These are phyloP conservation scores for Phytomonas serpens DNA, from an alignment of 208 protist species.

Conservation along the genomic window DNA sequence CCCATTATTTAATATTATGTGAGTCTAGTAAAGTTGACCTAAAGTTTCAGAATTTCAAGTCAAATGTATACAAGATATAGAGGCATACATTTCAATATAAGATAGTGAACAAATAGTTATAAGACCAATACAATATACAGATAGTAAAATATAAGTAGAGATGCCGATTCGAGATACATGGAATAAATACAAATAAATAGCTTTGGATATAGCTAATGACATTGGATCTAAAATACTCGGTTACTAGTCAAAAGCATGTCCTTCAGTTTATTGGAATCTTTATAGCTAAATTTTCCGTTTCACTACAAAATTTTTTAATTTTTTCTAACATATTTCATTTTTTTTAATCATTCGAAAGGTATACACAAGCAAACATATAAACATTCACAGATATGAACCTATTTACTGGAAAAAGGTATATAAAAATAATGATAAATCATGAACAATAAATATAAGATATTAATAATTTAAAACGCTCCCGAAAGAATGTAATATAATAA, in stretches of 20 bases:
- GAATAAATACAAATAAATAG: neutral
- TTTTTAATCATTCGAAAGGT: neutral
- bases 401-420: neutral
- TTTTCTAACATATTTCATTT: neutral
- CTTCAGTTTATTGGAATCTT: neutral
- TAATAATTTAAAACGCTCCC: slow-evolving; percentile 10
- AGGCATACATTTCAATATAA: neutral
- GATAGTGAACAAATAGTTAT: neutral
- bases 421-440: neutral
- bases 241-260: neutral
- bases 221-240: neutral
- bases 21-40: neutral
- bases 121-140: neutral
- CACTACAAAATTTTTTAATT: neutral
- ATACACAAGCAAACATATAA: neutral
- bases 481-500: neutral
- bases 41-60: neutral
- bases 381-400: neutral
- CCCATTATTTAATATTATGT: neutral
- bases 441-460: neutral
- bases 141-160: neutral
- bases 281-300: neutral
- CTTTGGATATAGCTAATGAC: neutral
- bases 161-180: neutral
- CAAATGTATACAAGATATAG: neutral